These are phyloP conservation scores for Suhomyces emberorum DNA, from an alignment of 805 yeast species.

Conservation along the genomic window DNA sequence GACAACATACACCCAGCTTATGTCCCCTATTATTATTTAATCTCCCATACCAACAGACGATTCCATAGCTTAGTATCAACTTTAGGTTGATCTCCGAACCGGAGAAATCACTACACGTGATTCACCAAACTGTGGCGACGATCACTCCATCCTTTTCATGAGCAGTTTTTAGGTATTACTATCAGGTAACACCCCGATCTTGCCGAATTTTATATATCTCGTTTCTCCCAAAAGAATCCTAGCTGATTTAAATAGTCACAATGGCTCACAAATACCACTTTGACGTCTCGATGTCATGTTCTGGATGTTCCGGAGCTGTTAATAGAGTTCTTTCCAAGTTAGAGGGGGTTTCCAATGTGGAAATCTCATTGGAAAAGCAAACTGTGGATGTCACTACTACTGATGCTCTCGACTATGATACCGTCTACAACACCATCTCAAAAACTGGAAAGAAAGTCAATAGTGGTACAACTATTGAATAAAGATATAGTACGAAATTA, in stretches of 20 bases:
- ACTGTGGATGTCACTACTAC: slow-evolving; percentile 72
- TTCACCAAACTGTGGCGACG: not conserved
- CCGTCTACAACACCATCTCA: slow-evolving; percentile 73
- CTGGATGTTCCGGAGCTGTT: slow-evolving; percentile 87
- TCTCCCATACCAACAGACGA: no score
- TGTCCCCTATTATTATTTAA: no score
- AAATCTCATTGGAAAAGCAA: slow-evolving; percentile 77
- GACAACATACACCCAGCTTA: no score
- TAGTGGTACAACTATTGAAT: slow-evolving; percentile 55
- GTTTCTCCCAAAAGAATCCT: no score
- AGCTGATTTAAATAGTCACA: no score
- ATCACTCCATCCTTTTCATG: not conserved
- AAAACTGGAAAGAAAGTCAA: slow-evolving; percentile 89
- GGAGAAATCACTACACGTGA: not conserved
- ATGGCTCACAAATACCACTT: slow-evolving; percentile 70
- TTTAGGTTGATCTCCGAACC: no score
- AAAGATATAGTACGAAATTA: not conserved
- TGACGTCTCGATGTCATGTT: slow-evolving; percentile 82
- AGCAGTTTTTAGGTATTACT: no score
- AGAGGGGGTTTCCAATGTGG: slow-evolving; percentile 70
- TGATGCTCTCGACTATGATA: slow-evolving; percentile 59
- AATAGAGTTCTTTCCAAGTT: slow-evolving; percentile 67
- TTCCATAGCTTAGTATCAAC: no score
- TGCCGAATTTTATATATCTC: no score
- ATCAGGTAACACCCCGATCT: no score